Percentiles rank a stretch among this genome's conserved stretches.
phyloP scores from a whole-genome alignment of 2,329 filamentous ascomycete species.

The Beauveria bassiana region DNA sequence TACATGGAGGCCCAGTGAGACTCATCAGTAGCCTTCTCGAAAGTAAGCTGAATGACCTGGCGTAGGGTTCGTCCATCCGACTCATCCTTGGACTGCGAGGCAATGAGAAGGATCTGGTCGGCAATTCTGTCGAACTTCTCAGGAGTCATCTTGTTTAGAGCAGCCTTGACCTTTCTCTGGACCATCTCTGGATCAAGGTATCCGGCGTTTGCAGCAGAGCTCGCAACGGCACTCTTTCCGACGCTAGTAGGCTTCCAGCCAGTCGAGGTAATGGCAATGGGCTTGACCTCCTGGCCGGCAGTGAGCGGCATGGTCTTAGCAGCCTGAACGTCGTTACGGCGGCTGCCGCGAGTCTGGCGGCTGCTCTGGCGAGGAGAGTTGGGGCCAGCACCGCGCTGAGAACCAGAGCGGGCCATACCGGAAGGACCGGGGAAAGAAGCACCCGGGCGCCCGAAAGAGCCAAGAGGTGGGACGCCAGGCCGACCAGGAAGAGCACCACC shows the following conservation, averaged over 20 bases:
- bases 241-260: constrained; percentile 89
- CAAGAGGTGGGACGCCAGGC: constrained; percentile 41
- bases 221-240: constrained; percentile 31
- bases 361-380: constrained; percentile 65
- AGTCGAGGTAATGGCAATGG: constrained; percentile 60
- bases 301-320: constrained; percentile 91
- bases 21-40: constrained; percentile 98
- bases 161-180: constrained; percentile 97
- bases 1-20: constrained; percentile 99
- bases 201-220: constrained; percentile 35
- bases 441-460: constrained; percentile 37
- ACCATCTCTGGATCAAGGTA: constrained; percentile 86
- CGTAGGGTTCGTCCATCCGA: constrained; percentile 87
- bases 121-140: constrained; percentile 98
- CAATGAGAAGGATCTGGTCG: constrained; percentile 86
- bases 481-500: constrained; percentile 54
- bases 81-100: constrained; percentile 92
- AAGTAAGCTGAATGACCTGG: constrained; percentile 97
- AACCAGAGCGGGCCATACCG: constrained; percentile 59
- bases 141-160: constrained; percentile 99
- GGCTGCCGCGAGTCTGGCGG: constrained; percentile 56
- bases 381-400: constrained; percentile 51
- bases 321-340: constrained; percentile 61
- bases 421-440: constrained; percentile 54
- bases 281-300: constrained; percentile 71